phyloP scores from a whole-genome alignment of 495 filamentous ascomycete genomes.

The Talaromyces proteolyticus region DNA sequence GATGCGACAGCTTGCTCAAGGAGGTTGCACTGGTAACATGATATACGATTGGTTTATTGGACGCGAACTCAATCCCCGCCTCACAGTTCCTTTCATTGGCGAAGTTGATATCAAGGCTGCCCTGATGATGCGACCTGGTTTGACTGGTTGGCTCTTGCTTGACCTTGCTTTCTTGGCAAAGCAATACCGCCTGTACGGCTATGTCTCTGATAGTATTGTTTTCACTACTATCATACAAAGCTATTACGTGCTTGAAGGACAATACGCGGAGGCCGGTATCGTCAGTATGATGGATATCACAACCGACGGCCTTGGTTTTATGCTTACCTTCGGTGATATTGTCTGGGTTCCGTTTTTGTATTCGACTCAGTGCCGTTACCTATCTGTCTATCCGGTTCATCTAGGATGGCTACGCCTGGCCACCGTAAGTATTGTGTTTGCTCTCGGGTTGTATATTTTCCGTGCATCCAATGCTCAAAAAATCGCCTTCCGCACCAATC shows the following conservation, averaged over 20 bases:
- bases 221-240: slow-evolving; percentile 74
- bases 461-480: slow-evolving; percentile 88
- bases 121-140: slow-evolving; percentile 83
- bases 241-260: slow-evolving; percentile 77
- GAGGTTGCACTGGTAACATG: slow-evolving; percentile 76
- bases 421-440: slow-evolving; percentile 58
- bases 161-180: slow-evolving; percentile 81
- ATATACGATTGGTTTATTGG: slow-evolving; percentile 98
- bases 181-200: slow-evolving; percentile 79
- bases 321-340: slow-evolving; percentile 90
- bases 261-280: slow-evolving; percentile 88
- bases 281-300: slow-evolving; percentile 95
- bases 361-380: slow-evolving; percentile 80
- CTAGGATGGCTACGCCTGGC: slow-evolving; percentile 61
- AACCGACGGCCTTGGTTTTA: slow-evolving; percentile 91
- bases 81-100: slow-evolving; percentile 64
- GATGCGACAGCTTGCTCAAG: slow-evolving; percentile 70
- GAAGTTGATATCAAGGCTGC: slow-evolving; percentile 86
- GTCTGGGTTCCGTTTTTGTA: slow-evolving; percentile 94
- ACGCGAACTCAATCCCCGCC: slow-evolving; percentile 88
- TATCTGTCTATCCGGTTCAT: slow-evolving; percentile 74
- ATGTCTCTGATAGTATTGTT: slow-evolving; percentile 81
- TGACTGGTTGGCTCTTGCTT: slow-evolving; percentile 87
- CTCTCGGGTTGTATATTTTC: slow-evolving; percentile 80
- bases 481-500: slow-evolving; percentile 86